phyloP scores from a whole-genome alignment of 306 rosid species.

The Luffa acutangula region DNA sequence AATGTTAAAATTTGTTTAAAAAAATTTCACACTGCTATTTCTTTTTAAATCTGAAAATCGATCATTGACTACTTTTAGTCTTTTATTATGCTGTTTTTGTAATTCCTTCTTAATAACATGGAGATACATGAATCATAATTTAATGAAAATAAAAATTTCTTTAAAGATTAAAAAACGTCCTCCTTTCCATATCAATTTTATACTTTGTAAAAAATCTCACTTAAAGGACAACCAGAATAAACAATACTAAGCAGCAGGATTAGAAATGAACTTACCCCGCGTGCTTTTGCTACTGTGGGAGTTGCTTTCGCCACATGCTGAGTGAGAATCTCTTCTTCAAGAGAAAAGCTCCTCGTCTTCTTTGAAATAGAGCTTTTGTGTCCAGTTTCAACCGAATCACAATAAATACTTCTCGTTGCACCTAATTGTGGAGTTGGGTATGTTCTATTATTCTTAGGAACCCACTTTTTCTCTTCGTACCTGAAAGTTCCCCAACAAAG shows the following conservation, averaged over 20 bases:
- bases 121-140: not conserved
- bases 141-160: not conserved
- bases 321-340: constrained; percentile 59
- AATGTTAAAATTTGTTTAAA: not conserved
- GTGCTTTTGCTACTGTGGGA: constrained; percentile 23
- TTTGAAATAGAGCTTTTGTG: constrained; percentile 22
- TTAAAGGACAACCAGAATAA: not conserved
- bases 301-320: constrained; percentile 21
- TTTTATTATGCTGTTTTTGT: not conserved
- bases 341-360: constrained; percentile 51
- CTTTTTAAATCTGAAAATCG: not conserved
- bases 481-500: constrained; percentile 32
- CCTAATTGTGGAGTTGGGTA: constrained; percentile 20
- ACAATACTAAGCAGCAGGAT: constrained; percentile 2
- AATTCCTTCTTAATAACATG: not conserved
- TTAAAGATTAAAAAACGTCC: not conserved
- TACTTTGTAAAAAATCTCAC: not conserved
- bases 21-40: no score
- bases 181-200: not conserved
- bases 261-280: constrained; percentile 29
- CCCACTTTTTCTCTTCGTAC: constrained; percentile 69
- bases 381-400: constrained; percentile 17
- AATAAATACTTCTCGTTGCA: constrained; percentile 19
- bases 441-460: constrained; percentile 23
- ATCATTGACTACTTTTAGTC: not conserved